These are phyloP conservation scores for Tothia fuscella DNA, from an alignment of 2,329 filamentous ascomycete genomes.

Conservation along the genomic window DNA sequence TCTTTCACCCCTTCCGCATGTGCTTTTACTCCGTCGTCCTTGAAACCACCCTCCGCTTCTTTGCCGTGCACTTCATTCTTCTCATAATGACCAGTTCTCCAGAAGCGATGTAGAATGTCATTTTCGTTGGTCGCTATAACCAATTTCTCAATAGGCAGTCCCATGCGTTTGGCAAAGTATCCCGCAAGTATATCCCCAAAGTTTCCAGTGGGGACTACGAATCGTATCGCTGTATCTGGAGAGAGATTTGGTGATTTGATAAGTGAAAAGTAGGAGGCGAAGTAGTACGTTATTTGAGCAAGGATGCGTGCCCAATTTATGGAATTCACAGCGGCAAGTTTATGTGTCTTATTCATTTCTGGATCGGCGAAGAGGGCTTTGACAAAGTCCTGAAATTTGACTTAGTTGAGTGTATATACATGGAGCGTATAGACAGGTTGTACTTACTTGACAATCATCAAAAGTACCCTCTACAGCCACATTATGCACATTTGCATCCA, in stretches of 20 bases:
- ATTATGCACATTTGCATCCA: constrained; percentile 88
- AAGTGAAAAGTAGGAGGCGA: constrained; percentile 83
- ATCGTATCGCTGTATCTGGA: constrained; percentile 56
- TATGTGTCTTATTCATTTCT: constrained; percentile 68
- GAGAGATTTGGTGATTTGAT: constrained; percentile 43
- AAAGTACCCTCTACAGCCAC: constrained; percentile 82
- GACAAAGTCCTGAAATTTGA: constrained; percentile 56
- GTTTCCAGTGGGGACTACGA: constrained; percentile 89
- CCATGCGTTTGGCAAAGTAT: constrained; percentile 87
- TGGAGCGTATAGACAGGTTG: constrained; percentile 28
- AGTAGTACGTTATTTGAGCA: constrained; percentile 95
- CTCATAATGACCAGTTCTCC: constrained; percentile 79
- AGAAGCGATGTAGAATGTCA: constrained; percentile 93
- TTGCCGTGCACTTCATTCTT: constrained; percentile 57
- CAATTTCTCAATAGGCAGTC: constrained; percentile 75
- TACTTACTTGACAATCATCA: constrained; percentile 94
- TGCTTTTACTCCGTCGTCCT: constrained; percentile 46
- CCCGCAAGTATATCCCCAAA: constrained; percentile 91
- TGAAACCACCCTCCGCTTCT: constrained; percentile 43
- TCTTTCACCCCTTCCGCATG: constrained; percentile 70
- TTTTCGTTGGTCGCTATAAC: constrained; percentile 95
- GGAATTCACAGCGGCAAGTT: constrained; percentile 86
- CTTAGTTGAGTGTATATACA: too few species aligned
- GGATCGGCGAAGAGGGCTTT: constrained; percentile 84
- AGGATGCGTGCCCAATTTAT: constrained; percentile 94